Evolutionary conservation across 2,329 filamentous ascomycete genomes (phyloP), one percentile per base, ranked within the genome.

Genomic region (Fusarium sp.): DNA sequence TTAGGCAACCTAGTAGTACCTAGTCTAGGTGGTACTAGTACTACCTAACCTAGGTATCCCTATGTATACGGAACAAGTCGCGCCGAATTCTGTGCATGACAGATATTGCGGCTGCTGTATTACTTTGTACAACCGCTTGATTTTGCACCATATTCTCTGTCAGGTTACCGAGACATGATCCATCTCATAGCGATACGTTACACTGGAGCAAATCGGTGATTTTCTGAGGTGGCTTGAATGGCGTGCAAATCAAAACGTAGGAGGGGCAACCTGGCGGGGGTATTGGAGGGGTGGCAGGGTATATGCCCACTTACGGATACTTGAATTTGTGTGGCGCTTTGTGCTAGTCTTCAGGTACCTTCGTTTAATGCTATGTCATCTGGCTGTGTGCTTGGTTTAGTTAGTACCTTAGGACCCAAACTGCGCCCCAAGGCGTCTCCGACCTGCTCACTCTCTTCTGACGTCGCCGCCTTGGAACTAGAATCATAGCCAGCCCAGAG

Each of bases 201-300:
- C 60, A 54, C 59, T 29, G 8, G 42, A 55, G 15, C 59, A 66
- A 65, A 67, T 67, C 65, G 60, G 65, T 65, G 50, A 68, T 66
- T 68, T 67, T 63, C 45, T 46, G 39, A 18, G 21, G 48, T 53
- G 55, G 64, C 59, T 54, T 66, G 40, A 57, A 54, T 66, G 55
- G 51, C 65, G 52, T 62, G 58, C 52, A 61, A 52, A 58, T 40
- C 55, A 42, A 58, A 62, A 48, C 52, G 71, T 73, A 72, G 71
- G 71, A 73, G 71, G 71, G 71, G 71, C 71, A 73, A 73, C 71
- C 71, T 71, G 56, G 71, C 69, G 67, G 71, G 69, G 57, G 36
- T 50, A 37, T 59, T 59, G 37, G 57, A 60, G 35, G 41, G 54
- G 52, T 39, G 35, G 31, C 27, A 52, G 66, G 58, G 52, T 65